Evolutionary conservation across 108 stramenopile species (phyloP).

Genomic region (Skeletonema grethae): DNA sequence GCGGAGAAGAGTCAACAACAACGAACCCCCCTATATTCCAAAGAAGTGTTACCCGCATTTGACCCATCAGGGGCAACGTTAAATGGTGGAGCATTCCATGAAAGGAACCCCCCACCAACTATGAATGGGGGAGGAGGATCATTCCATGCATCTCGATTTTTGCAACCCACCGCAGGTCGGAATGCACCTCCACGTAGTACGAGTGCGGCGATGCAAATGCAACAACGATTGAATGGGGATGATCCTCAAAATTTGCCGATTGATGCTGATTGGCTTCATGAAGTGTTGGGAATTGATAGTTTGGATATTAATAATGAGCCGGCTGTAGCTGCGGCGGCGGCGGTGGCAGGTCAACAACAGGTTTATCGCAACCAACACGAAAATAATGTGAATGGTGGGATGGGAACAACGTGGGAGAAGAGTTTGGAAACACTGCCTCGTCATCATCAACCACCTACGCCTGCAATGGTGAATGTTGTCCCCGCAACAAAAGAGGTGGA

Average conservation of each 20-base stretch:
- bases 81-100: background rate
- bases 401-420: background rate
- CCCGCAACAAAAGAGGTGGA: background rate
- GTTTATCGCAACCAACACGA: background rate
- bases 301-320: slow-evolving; percentile 17
- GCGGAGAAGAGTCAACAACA: background rate
- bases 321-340: background rate
- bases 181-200: too few relatives aligned
- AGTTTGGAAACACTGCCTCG: background rate
- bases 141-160: background rate
- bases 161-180: background rate
- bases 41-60: background rate
- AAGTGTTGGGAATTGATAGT: slow-evolving; percentile 4
- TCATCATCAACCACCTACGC: background rate
- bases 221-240: background rate
- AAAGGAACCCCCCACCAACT: background rate
- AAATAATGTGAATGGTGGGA: background rate
- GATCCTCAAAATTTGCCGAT: background rate
- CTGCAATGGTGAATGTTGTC: background rate
- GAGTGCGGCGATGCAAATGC: background rate
- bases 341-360: background rate
- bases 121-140: background rate
- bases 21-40: background rate
- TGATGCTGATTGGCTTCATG: slow-evolving; percentile 15
- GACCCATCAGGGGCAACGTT: background rate